A percentile compares a stretch with the other conserved stretches of the same genome.
These are phyloP conservation scores for Melastoma candidum DNA, from an alignment of 441 rosid species.

Conservation along the genomic window DNA sequence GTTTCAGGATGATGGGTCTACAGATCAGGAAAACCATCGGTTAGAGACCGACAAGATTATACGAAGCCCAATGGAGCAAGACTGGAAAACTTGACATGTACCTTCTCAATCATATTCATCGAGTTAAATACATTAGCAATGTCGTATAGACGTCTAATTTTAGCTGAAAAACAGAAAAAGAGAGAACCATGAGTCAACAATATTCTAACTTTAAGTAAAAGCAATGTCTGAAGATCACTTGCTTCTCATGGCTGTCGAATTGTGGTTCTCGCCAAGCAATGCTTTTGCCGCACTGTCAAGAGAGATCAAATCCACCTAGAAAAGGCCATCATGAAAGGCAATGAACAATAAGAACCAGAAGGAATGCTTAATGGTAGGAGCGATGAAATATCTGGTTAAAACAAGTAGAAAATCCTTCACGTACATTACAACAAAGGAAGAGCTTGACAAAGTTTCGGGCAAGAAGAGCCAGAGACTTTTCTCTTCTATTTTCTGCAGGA, in stretches of 20 bases:
- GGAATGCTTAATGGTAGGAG: constrained; percentile 1
- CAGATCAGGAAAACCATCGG: constrained; percentile 11
- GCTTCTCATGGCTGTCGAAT: constrained; percentile 65
- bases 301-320: constrained; percentile 51
- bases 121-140: constrained; percentile 83
- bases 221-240: constrained; percentile 15
- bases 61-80: neutral
- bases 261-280: constrained; percentile 47
- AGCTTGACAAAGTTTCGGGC: constrained; percentile 88
- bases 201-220: constrained; percentile 1
- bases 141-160: constrained; percentile 77
- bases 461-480: constrained; percentile 65
- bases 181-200: too few species aligned
- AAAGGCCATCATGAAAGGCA: neutral
- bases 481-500: constrained; percentile 49
- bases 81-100: constrained; percentile 12
- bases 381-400: constrained; percentile 3
- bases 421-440: constrained; percentile 71
- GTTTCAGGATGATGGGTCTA: constrained; percentile 70
- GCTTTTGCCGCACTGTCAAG: constrained; percentile 61
- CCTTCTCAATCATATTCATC: constrained; percentile 76
- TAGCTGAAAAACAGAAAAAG: constrained; percentile 40
- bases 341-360: neutral
- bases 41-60: constrained; percentile 4
- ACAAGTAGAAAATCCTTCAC: constrained; percentile 13